Percentiles rank a stretch among this genome's conserved stretches.
Evolutionary conservation across 345 rosid species (phyloP).

Genomic region (Microcos paniculata): DNA sequence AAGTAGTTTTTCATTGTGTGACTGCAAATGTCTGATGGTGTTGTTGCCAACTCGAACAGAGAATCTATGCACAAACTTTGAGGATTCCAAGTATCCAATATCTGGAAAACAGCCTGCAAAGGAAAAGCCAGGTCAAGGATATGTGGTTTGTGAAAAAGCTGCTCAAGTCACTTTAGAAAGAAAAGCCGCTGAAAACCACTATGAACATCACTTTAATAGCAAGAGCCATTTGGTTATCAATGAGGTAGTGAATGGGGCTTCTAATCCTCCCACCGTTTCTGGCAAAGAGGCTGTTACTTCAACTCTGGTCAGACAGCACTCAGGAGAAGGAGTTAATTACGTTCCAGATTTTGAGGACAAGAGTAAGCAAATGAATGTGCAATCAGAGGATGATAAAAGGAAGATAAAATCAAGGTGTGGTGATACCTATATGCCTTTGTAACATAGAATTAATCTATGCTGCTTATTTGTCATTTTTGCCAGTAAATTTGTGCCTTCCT

Average conservation of each 20-base stretch:
- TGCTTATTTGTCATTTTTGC: constrained; percentile 13
- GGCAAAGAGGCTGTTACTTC: constrained; percentile 22
- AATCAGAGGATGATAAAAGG: constrained; percentile 29
- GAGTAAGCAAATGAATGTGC: constrained; percentile 26
- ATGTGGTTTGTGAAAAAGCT: not conserved
- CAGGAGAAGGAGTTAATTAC: constrained; percentile 22
- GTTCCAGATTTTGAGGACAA: constrained; percentile 25
- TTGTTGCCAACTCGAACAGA: not conserved
- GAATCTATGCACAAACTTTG: not conserved
- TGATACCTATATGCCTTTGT: constrained; percentile 12
- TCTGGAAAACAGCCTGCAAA: not conserved
- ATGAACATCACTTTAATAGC: constrained; percentile 15
- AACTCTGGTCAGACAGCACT: not conserved
- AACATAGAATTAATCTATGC: constrained; percentile 18
- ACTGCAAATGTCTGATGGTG: too few relatives aligned
- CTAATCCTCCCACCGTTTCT: constrained; percentile 13
- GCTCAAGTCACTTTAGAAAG: not conserved
- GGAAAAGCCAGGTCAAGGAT: not conserved
- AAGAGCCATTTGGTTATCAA: constrained; percentile 17
- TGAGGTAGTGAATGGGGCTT: constrained; percentile 24
- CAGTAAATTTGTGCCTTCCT: constrained; percentile 21
- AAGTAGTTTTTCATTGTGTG: too few relatives aligned
- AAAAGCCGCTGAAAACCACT: constrained; percentile 2
- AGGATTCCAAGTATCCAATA: not conserved
- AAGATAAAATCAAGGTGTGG: constrained; percentile 52